Conservation (phyloP, 106 monocot genomes). For the Acorus calamus region DNA sequence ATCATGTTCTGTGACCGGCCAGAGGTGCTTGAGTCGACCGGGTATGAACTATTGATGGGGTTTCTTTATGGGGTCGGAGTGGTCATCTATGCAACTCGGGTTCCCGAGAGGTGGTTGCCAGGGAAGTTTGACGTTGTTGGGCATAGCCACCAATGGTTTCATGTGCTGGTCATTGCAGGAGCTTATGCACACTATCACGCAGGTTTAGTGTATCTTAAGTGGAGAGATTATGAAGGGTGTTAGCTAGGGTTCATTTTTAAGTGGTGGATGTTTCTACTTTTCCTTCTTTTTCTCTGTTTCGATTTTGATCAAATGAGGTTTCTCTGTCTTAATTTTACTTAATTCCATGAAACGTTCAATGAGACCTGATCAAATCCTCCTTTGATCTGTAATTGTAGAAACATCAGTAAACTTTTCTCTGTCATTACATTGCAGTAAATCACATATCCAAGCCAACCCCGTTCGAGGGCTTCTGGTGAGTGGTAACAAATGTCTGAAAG, state of each 20-base stretch:
- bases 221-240: conserved; percentile 53
- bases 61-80: conserved; percentile 48
- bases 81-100: conserved; percentile 38
- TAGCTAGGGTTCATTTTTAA: not conserved
- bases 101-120: conserved; percentile 75
- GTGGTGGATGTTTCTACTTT: too few relatives aligned
- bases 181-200: conserved; percentile 73
- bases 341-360: too few relatives aligned
- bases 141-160: conserved; percentile 69
- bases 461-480: too few relatives aligned
- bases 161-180: conserved; percentile 67
- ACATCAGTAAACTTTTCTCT: too few relatives aligned
- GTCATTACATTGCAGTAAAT: too few relatives aligned
- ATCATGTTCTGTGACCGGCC: conserved; percentile 27
- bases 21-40: conserved; percentile 45
- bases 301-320: too few relatives aligned
- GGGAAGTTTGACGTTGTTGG: conserved; percentile 64
- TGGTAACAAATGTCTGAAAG: too few relatives aligned
- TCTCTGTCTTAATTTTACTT: too few relatives aligned
- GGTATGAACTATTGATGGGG: conserved; percentile 56
- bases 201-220: conserved; percentile 42
- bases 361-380: too few relatives aligned
- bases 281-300: too few relatives aligned
- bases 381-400: too few relatives aligned
- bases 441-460: too few relatives aligned